A percentile compares a stretch with the other conserved stretches of the same genome.
Evolutionary conservation across 1,284 basidiomycete genomes (phyloP).

Genomic region (Earliella scabrosa): DNA sequence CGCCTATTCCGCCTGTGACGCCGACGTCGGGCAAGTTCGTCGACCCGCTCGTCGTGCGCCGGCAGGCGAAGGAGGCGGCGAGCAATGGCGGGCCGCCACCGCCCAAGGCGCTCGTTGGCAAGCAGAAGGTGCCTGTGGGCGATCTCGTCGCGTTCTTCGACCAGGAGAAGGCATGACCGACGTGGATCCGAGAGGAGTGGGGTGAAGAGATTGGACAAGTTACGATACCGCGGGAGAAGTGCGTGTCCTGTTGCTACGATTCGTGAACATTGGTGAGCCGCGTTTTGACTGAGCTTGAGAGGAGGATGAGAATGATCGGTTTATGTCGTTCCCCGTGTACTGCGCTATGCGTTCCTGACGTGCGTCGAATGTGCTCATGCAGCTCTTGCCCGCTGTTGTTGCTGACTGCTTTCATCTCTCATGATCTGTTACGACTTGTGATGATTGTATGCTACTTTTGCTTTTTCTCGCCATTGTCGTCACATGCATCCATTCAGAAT

Average conservation of each 20-base stretch:
- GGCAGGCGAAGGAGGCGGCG: slow-evolving; percentile 56
- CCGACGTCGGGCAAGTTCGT: slow-evolving; percentile 56
- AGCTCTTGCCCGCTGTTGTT: slow-evolving; percentile 3
- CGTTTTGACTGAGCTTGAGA: too few species aligned
- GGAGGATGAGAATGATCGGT: background rate
- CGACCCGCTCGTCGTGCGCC: slow-evolving; percentile 71
- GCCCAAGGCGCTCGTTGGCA: slow-evolving; percentile 44
- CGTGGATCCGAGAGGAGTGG: background rate
- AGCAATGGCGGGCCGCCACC: slow-evolving; percentile 42
- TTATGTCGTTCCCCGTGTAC: slow-evolving; percentile 3
- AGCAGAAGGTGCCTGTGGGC: slow-evolving; percentile 69
- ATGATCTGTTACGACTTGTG: slow-evolving; percentile 18
- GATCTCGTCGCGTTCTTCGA: slow-evolving; percentile 85
- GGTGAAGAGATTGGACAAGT: background rate
- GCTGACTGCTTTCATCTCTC: slow-evolving; percentile 7
- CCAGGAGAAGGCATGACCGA: slow-evolving; percentile 51
- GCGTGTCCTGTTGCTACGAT: too few species aligned
- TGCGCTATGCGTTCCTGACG: slow-evolving; percentile 8
- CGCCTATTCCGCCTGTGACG: slow-evolving; percentile 27
- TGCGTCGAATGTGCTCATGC: slow-evolving; percentile 16
- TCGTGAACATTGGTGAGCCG: too few species aligned
- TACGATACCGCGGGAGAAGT: background rate
- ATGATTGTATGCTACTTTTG: slow-evolving; percentile 11
- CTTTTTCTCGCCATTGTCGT: background rate
- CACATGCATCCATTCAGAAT: too few species aligned